Evolutionary conservation across 257 asterid genomes (phyloP), one percentile per base, ranked within the genome.

Genomic region (Capsicum pubescens): DNA sequence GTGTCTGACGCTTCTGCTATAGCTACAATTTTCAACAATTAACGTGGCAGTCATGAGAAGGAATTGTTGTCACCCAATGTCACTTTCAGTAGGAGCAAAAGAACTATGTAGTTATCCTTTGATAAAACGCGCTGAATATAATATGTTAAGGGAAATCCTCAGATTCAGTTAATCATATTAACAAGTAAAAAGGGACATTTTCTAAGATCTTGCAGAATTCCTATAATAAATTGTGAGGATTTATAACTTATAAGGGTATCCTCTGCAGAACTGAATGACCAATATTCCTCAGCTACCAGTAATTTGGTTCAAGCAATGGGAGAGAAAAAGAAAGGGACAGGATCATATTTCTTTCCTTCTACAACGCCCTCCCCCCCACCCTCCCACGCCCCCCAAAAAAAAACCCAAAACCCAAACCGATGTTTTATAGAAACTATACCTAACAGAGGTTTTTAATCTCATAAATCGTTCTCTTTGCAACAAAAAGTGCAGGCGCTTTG

Each of bases 161-260:
- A 68, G 77, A 39, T 7, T 68, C 26, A 68, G 54, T 39, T 68
- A 36, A 68, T 8, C 54, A 13, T 36, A 68, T 39, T 36, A 68
- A 21, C 77, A 39, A 68, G 21, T 50, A 76, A 26, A 74, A 44
- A 26, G 26, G 81, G 58, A 26, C 63, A 76, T 76, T 19, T 76
- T 76, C 48, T 76, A 76, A 76, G 46, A 76, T 46, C 46, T 52
- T 26, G 81, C n/a, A 13, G 63, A 26, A 76, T 15, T 76, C 48
- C 63, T 12, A 50, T 7, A 74, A 21, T n/a, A 50, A 48, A 50
- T 21, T 12, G 7, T 21, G 61, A 74, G 14, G 13, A 50, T 50
- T 64, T 26, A 21, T 17, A 16, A 70, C 76, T 67, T 67, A 35
- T 3, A 74, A 74, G 21, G 61, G 3, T 13, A 26, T 50, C 81